phyloP scores from a whole-genome alignment of 495 filamentous ascomycete genomes.

The Collariella sp. region DNA sequence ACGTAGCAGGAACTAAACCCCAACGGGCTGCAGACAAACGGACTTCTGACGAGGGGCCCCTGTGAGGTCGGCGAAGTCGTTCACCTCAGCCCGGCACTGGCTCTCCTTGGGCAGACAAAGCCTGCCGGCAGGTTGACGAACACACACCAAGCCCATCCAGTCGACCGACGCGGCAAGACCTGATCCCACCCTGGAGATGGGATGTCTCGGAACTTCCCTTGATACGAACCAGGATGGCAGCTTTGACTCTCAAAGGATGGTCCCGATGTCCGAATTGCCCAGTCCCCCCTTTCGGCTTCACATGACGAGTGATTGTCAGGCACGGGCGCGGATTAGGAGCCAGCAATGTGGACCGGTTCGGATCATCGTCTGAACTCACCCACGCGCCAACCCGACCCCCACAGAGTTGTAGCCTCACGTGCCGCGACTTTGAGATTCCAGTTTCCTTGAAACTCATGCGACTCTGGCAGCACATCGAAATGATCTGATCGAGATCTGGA shows the following conservation, averaged over 20 bases:
- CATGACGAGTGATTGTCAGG: conserved; percentile 8
- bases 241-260: neutral
- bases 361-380: neutral
- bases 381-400: too few species aligned
- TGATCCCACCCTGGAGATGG: neutral
- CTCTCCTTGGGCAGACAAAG: neutral
- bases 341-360: neutral
- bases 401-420: too few species aligned
- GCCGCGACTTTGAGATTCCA: too few species aligned
- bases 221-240: neutral
- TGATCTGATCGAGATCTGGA: conserved; percentile 7
- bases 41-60: conserved; percentile 1
- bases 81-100: conserved; percentile 1
- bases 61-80: conserved; percentile 13
- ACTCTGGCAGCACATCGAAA: neutral
- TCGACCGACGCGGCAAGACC: neutral
- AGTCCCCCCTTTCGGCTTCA: neutral
- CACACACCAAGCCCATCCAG: too few species aligned
- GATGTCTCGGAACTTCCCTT: conserved; percentile 14
- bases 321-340: conserved; percentile 12
- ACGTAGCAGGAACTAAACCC: conserved; percentile 1
- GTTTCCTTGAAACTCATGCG: conserved; percentile 4
- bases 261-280: too few species aligned
- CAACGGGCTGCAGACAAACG: conserved; percentile 1
- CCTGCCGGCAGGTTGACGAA: too few species aligned